phyloP scores from a whole-genome alignment of 2,329 filamentous ascomycete genomes.

The Hirsutella thompsonii region DNA sequence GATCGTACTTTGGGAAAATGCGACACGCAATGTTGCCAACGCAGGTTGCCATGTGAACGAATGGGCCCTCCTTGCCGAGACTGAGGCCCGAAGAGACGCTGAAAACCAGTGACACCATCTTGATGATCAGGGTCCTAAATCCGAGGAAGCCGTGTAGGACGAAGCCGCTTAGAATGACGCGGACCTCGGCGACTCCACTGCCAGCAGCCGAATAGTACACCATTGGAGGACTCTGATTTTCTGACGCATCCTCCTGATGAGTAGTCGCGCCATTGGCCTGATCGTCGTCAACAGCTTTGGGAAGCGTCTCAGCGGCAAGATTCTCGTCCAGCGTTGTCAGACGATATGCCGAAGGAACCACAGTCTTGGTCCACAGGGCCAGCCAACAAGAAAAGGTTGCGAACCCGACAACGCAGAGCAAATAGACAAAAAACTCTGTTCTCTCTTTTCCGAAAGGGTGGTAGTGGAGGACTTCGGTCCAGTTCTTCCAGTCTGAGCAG shows the following conservation, averaged over 20 bases:
- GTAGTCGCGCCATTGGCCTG: constrained; percentile 30
- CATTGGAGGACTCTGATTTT: constrained; percentile 49
- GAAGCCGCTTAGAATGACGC: constrained; percentile 95
- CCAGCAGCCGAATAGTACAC: constrained; percentile 93
- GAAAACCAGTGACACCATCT: constrained; percentile 69
- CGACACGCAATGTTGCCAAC: constrained; percentile 92
- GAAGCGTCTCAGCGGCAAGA: constrained; percentile 51
- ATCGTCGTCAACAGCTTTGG: constrained; percentile 24
- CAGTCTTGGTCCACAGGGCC: constrained; percentile 83
- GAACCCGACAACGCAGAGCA: constrained; percentile 57
- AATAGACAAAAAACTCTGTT: constrained; percentile 69
- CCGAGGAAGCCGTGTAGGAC: constrained; percentile 93
- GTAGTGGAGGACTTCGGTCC: constrained; percentile 35
- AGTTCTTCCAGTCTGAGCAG: constrained; percentile 44
- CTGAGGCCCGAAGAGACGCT: constrained; percentile 89
- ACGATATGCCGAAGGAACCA: constrained; percentile 78
- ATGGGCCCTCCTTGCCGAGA: constrained; percentile 87
- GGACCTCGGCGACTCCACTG: constrained; percentile 92
- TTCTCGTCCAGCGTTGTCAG: constrained; percentile 89
- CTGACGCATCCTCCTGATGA: constrained; percentile 22
- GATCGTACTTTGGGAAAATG: constrained; percentile 86
- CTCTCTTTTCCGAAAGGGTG: constrained; percentile 36
- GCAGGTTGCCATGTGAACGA: constrained; percentile 93
- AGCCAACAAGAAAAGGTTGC: constrained; percentile 63
- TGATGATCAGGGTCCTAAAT: constrained; percentile 73